A percentile compares a stretch with the other conserved stretches of the same genome.
Evolutionary conservation across 2,329 filamentous ascomycete species (phyloP).

Genomic region (Scolecobasidium constrictum): DNA sequence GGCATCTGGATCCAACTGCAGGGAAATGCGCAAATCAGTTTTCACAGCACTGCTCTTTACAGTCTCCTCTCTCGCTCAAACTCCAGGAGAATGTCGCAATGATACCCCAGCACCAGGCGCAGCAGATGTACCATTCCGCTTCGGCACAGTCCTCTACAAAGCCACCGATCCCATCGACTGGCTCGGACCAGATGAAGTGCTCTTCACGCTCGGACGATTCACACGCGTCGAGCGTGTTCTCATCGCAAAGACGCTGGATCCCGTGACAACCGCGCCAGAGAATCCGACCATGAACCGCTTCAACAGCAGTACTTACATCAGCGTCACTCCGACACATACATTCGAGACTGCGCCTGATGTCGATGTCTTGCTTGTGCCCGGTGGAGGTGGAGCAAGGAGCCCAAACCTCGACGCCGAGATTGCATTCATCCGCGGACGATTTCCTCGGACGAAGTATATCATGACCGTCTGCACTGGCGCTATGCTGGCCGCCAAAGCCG

Average conservation of each 20-base stretch:
- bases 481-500: slow-evolving; percentile 45
- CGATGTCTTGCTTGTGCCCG: slow-evolving; percentile 56
- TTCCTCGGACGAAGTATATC: slow-evolving; percentile 41
- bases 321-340: slow-evolving; percentile 41
- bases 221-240: slow-evolving; percentile 21
- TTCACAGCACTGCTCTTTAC: no score
- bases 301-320: slow-evolving; percentile 22
- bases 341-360: slow-evolving; percentile 40
- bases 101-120: no score
- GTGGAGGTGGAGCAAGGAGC: slow-evolving; percentile 41
- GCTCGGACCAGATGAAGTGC: slow-evolving; percentile 35
- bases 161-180: slow-evolving; percentile 28
- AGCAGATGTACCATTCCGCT: no score
- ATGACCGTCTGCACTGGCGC: slow-evolving; percentile 59
- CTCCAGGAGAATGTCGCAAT: no score
- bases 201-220: slow-evolving; percentile 25
- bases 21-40: no score
- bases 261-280: slow-evolving; percentile 21
- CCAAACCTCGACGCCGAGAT: slow-evolving; percentile 26
- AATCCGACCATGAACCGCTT: slow-evolving; percentile 11
- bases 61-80: no score
- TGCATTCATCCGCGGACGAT: slow-evolving; percentile 35
- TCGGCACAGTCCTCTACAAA: slow-evolving; percentile 27
- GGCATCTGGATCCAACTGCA: no score
- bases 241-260: slow-evolving; percentile 22